Conservation (phyloP, 139 green algal genomes). For the Micromonas commoda region DNA sequence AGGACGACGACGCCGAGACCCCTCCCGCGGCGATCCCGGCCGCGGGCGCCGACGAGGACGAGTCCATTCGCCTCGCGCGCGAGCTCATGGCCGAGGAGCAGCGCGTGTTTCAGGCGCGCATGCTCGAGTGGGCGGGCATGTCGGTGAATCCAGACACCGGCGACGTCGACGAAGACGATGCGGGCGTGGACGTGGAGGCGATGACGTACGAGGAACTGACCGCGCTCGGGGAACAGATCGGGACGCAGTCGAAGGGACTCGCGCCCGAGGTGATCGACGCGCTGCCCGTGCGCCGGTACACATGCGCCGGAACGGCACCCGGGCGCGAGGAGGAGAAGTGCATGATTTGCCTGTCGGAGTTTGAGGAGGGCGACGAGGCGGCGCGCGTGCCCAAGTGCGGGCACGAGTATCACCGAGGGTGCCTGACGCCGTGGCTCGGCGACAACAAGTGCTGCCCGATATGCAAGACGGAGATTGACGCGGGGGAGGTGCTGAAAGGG, state of each 20-base stretch:
- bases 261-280: background rate
- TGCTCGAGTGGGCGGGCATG: background rate
- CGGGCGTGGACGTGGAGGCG: slow-evolving; percentile 2
- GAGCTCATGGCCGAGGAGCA: background rate
- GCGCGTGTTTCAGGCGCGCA: background rate
- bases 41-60: background rate
- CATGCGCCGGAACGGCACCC: too few species aligned
- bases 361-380: slow-evolving; percentile 10
- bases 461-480: slow-evolving; percentile 18
- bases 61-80: background rate
- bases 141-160: background rate
- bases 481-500: background rate
- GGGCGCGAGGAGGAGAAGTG: slow-evolving; percentile 17
- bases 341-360: slow-evolving; percentile 20
- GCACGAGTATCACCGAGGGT: slow-evolving; percentile 29
- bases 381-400: background rate
- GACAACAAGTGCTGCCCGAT: slow-evolving; percentile 23
- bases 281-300: background rate
- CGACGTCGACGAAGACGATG: background rate
- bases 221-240: slow-evolving; percentile 3
- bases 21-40: background rate
- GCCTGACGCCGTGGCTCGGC: slow-evolving; percentile 24
- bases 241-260: background rate
- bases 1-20: slow-evolving; percentile 5
- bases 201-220: slow-evolving; percentile 28